Conservation (phyloP, 2,329 filamentous ascomycete genomes). For the Ophiostoma ips region DNA sequence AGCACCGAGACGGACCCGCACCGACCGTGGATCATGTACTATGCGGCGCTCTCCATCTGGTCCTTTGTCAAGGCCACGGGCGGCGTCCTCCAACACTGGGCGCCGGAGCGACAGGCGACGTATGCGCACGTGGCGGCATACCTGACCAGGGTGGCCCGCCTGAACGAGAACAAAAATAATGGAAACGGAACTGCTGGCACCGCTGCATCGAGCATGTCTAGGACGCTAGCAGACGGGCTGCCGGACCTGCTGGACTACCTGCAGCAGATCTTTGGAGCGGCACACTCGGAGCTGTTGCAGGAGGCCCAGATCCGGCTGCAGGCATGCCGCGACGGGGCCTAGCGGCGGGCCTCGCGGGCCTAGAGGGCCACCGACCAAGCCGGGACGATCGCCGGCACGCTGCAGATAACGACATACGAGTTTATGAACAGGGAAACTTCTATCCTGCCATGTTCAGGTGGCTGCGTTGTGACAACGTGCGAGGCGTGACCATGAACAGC, state of each 20-base stretch:
- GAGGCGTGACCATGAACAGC: too few relatives aligned
- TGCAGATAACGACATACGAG: too few relatives aligned
- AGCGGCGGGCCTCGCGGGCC: too few relatives aligned
- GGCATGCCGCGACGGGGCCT: slow-evolving; percentile 42
- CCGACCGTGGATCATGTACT: slow-evolving; percentile 82
- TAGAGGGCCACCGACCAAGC: too few relatives aligned
- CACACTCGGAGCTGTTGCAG: slow-evolving; percentile 53
- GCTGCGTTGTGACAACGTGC: too few relatives aligned
- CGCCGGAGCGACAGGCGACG: slow-evolving; percentile 2
- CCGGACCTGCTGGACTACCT: slow-evolving; percentile 32
- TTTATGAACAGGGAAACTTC: too few relatives aligned
- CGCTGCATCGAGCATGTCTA: too few relatives aligned
- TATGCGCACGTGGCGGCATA: slow-evolving; percentile 25
- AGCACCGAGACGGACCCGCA: slow-evolving; percentile 71
- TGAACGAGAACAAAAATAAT: slow-evolving; percentile 38
- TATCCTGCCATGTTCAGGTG: too few relatives aligned
- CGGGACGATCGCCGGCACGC: too few relatives aligned
- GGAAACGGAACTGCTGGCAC: too few relatives aligned
- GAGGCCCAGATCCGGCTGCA: slow-evolving; percentile 61
- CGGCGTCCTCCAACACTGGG: not conserved
- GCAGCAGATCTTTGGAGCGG: slow-evolving; percentile 28
- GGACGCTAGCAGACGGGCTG: slow-evolving; percentile 40
- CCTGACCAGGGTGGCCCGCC: slow-evolving; percentile 52
- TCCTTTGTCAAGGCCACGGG: slow-evolving; percentile 72
- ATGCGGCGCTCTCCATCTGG: slow-evolving; percentile 75